Conservation (phyloP, 768 basidiomycete species). For the Arthromyces matolae region DNA sequence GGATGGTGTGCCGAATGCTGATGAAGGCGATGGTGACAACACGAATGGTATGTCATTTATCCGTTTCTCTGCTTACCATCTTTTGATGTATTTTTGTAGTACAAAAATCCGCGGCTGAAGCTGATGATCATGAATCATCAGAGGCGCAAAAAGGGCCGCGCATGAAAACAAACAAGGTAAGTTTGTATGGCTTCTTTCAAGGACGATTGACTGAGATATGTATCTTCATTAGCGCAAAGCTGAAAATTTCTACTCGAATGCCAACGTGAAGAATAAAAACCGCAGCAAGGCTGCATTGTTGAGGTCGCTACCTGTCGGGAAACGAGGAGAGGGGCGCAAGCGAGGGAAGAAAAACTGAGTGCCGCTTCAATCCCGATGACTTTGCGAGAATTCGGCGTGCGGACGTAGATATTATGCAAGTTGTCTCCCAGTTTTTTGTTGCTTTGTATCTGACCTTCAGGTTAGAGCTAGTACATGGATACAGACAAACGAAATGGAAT, state of each 20-base stretch:
- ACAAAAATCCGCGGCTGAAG: slow-evolving; percentile 9
- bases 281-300: slow-evolving; percentile 60
- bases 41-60: slow-evolving; percentile 25
- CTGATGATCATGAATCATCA: slow-evolving; percentile 8
- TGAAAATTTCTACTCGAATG: slow-evolving; percentile 80
- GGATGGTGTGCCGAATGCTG: slow-evolving; percentile 21
- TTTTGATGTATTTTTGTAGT: slow-evolving; percentile 5
- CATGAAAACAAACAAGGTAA: slow-evolving; percentile 92
- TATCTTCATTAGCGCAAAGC: slow-evolving; percentile 65
- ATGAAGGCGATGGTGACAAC: slow-evolving; percentile 26
- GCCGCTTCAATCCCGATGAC: not conserved
- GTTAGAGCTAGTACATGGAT: no score
- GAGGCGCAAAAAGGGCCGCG: slow-evolving; percentile 57
- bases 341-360: slow-evolving; percentile 23
- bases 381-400: slow-evolving; percentile 11
- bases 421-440: no score
- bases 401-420: slow-evolving; percentile 8
- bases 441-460: no score
- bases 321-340: slow-evolving; percentile 39
- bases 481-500: slow-evolving; percentile 1
- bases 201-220: slow-evolving; percentile 7
- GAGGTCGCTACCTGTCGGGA: slow-evolving; percentile 53
- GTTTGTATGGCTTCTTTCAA: slow-evolving; percentile 3
- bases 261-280: slow-evolving; percentile 88
- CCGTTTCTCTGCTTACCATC: slow-evolving; percentile 10